Base-by-base conservation (phyloP, 345 rosid species). In the Populus tremula region DNA sequence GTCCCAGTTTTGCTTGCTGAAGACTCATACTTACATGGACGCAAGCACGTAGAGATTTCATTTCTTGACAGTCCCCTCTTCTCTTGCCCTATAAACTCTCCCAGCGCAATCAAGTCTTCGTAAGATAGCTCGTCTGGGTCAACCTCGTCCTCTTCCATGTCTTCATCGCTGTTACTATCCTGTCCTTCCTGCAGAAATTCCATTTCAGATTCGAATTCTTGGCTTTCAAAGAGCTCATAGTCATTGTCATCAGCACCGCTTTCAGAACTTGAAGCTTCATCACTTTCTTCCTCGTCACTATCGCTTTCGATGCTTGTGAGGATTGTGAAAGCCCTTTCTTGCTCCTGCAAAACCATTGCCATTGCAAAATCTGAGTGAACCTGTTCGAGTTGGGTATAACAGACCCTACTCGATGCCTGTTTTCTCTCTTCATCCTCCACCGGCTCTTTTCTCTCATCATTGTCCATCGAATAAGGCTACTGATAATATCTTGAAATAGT, bases 51-150 rank as follows among this genome's bases (percentile, higher is more conserved):
- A 1, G 83, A 71, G 14, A 92, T 88, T 75, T 94, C 88, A 2
- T 80, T 78, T 5, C 27, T 43, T 1, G 89, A 43, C 1, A 92
- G 50, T 16, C 96, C 97, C 72, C 91, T 80, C 81, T 79, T 87
- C 82, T 86, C 96, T 38, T 83, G 87, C 12, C 93, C 94, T 4
- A 94, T 85, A 6, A 87, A 74, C 53, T 94, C 98, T 18, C 92
- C 94, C 0, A 92, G 77, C 1, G 91, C 92, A 8, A 94, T 77
- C 82, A 94, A 63, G 33, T 92, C 94, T 63, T 94, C 97, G 67
- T 92, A 89, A 3, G 97, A 84, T 59, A 91, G 77, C 43, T 88
- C 88, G 68, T 92, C 97, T 0, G 86, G 93, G 14, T 94, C 94
- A 39, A 92, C 83, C 38, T 87, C 98, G 50, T 82, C 89, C 27